Percentiles rank a stretch among this genome's conserved stretches.
Conservation (phyloP, 2,329 filamentous ascomycete species). For the Rhynchosporium graminicola region DNA sequence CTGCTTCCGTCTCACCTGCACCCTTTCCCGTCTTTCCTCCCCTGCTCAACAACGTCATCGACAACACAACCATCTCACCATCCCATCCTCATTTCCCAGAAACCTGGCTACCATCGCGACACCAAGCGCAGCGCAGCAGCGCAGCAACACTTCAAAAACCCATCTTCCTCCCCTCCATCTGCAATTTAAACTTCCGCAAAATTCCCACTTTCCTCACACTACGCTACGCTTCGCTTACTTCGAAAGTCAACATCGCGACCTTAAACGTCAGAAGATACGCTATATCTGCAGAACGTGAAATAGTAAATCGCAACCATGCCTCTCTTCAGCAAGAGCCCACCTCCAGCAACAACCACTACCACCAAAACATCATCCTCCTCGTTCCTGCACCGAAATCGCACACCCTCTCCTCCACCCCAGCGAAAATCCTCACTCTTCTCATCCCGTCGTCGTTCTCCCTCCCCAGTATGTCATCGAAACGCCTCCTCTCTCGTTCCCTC, state of each 20-base stretch:
- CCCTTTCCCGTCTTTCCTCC: no score
- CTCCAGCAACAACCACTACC: not conserved
- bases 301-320: constrained; percentile 20
- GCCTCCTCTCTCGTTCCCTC: no score
- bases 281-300: not conserved
- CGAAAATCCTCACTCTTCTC: no score
- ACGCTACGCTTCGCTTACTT: no score
- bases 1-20: constrained; percentile 3
- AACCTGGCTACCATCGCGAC: not conserved
- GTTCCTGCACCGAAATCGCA: no score
- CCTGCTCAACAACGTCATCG: constrained; percentile 1
- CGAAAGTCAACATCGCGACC: no score
- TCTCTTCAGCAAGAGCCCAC: constrained; percentile 25
- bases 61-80: constrained; percentile 2
- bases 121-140: no score
- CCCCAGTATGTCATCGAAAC: no score
- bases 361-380: not conserved
- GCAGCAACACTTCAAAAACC: not conserved
- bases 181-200: not conserved
- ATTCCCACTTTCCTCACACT: not conserved
- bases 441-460: no score
- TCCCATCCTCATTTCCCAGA: not conserved
- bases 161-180: not conserved
- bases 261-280: no score
- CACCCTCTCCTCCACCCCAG: no score